Evolutionary conservation across 106 monocot species (phyloP).

Genomic region (Dendrobium nobile): DNA sequence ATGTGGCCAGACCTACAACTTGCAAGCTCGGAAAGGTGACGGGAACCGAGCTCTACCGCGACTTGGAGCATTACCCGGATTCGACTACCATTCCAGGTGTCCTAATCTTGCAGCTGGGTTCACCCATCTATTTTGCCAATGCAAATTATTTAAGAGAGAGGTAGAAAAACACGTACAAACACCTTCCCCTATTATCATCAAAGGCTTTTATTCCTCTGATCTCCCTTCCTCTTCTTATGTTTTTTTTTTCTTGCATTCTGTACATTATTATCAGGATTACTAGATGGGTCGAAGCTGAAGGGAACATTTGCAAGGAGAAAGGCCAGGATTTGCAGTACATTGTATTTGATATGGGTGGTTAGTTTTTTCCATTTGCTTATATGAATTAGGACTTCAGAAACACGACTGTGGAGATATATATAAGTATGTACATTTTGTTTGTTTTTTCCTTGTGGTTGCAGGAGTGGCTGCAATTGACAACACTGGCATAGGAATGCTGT

Average conservation of each 20-base stretch:
- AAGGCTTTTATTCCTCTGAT: background rate
- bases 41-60: constrained; percentile 36
- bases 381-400: background rate
- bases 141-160: constrained; percentile 50
- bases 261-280: constrained; percentile 23
- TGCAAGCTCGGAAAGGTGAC: constrained; percentile 51
- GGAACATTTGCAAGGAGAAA: constrained; percentile 8
- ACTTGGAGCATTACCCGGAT: constrained; percentile 59
- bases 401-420: too few relatives aligned
- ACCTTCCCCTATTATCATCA: too few relatives aligned
- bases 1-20: constrained; percentile 65
- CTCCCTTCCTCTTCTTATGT: background rate
- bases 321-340: constrained; percentile 29
- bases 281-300: constrained; percentile 51
- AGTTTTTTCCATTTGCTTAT: background rate
- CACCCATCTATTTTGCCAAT: constrained; percentile 52
- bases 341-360: constrained; percentile 54
- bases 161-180: constrained; percentile 1
- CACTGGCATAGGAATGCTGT: constrained; percentile 14
- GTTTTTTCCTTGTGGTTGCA: background rate
- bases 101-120: constrained; percentile 48
- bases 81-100: constrained; percentile 22
- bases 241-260: background rate
- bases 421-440: too few relatives aligned
- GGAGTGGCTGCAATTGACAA: constrained; percentile 21